These are phyloP conservation scores for Lipomyces starkeyi DNA, from an alignment of 805 yeast species.

Conservation along the genomic window DNA sequence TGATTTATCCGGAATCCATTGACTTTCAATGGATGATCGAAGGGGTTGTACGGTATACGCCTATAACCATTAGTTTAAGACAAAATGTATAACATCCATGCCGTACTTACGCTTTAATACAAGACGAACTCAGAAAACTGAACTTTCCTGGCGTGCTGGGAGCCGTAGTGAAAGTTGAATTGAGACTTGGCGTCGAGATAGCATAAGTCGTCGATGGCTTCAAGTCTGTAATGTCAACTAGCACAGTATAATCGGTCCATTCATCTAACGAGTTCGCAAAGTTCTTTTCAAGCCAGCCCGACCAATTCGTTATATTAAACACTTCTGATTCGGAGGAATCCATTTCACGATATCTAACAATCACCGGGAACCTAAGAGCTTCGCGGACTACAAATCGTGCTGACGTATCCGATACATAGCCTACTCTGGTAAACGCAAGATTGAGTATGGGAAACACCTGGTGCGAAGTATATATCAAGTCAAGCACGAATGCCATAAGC, in stretches of 20 bases:
- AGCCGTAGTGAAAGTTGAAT: constrained; percentile 37
- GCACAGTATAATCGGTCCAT: constrained; percentile 30
- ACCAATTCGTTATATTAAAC: constrained; percentile 10
- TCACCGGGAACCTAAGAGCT: constrained; percentile 18
- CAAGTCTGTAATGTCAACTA: constrained; percentile 22
- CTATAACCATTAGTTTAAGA: constrained; percentile 5
- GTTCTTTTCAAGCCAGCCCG: constrained; percentile 4
- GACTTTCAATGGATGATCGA: constrained; percentile 35
- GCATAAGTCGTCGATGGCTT: constrained; percentile 31
- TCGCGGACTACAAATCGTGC: constrained; percentile 34
- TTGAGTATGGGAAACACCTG: constrained; percentile 28
- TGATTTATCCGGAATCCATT: constrained; percentile 29
- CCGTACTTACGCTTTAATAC: constrained; percentile 37
- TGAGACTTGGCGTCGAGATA: constrained; percentile 20
- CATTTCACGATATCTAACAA: constrained; percentile 21
- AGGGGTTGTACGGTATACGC: constrained; percentile 37
- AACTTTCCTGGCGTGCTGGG: constrained; percentile 26
- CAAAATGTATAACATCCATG: no score
- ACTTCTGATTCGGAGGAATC: constrained; percentile 5
- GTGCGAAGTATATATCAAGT: constrained; percentile 30
- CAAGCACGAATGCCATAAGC: constrained; percentile 18
- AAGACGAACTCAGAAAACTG: constrained; percentile 38
- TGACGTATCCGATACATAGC: constrained; percentile 31
- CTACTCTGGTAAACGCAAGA: constrained; percentile 32
- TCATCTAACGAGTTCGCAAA: constrained; percentile 7